These are phyloP conservation scores for Retiboletus flavoniger DNA, from an alignment of 1,284 basidiomycete species.

Conservation along the genomic window DNA sequence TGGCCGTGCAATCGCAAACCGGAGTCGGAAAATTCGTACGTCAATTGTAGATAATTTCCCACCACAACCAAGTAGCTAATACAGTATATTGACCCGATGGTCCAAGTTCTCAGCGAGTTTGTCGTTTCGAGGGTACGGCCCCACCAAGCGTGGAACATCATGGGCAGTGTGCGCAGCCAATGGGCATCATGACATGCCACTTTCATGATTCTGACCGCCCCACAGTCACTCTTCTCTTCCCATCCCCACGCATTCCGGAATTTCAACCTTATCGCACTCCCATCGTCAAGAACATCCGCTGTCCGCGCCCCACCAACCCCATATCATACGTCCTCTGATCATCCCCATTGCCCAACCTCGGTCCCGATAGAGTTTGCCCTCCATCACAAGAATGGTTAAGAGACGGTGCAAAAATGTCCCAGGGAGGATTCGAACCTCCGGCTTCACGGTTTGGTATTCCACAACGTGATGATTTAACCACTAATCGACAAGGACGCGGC, in stretches of 20 bases:
- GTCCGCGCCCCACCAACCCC: too few relatives aligned
- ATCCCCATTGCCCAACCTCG: not conserved
- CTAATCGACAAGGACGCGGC: slow-evolving; percentile 39
- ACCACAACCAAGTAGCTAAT: not conserved
- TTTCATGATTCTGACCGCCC: not conserved
- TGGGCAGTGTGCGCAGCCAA: not conserved
- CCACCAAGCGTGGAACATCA: not conserved
- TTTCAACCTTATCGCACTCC: not conserved
- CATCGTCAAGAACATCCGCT: too few relatives aligned
- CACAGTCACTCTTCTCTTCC: not conserved
- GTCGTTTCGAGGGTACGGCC: not conserved
- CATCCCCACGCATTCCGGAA: not conserved
- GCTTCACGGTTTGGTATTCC: slow-evolving; percentile 34
- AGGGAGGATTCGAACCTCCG: slow-evolving; percentile 44
- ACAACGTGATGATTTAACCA: slow-evolving; percentile 47
- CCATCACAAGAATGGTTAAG: too few relatives aligned
- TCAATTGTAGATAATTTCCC: slow-evolving; percentile 20
- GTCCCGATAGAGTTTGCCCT: not conserved
- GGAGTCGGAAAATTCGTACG: slow-evolving; percentile 31
- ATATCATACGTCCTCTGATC: too few relatives aligned
- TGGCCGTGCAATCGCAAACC: slow-evolving; percentile 24
- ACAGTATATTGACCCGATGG: too few relatives aligned
- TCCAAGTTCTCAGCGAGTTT: not conserved
- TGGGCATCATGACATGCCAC: not conserved
- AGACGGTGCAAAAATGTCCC: slow-evolving; percentile 28